phyloP scores from a whole-genome alignment of 2,329 filamentous ascomycete species.

The Aspergillus puulaauensis region DNA sequence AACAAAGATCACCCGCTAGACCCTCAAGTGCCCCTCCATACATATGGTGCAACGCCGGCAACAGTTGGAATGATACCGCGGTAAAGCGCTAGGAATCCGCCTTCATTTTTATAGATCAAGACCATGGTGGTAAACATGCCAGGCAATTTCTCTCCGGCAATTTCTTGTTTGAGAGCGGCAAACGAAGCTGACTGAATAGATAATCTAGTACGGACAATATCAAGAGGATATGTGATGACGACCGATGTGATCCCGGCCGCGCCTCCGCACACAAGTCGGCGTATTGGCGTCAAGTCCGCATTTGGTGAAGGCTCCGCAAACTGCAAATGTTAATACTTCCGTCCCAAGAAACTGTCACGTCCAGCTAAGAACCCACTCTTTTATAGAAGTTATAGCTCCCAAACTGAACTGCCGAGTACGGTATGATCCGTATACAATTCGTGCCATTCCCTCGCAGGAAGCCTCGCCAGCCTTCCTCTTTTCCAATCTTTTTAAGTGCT shows the following conservation, averaged over 20 bases:
- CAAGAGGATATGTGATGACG: conserved; percentile 89
- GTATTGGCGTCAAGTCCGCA: conserved; percentile 68
- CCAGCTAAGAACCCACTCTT: conserved; percentile 60
- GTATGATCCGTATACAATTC: conserved; percentile 97
- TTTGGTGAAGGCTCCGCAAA: conserved; percentile 77
- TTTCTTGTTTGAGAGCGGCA: conserved; percentile 65
- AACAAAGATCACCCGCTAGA: not conserved
- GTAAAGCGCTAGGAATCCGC: conserved; percentile 82
- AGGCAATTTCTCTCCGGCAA: conserved; percentile 64
- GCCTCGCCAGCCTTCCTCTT: conserved; percentile 92
- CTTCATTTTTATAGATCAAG: conserved; percentile 87
- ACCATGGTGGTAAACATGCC: conserved; percentile 88
- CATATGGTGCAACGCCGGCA: conserved; percentile 92
- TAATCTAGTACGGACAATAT: conserved; percentile 92
- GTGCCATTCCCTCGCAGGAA: conserved; percentile 98
- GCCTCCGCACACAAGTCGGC: conserved; percentile 84
- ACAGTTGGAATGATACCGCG: conserved; percentile 91
- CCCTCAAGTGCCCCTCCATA: conserved; percentile 32
- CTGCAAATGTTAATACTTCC: conserved; percentile 35
- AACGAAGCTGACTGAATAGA: conserved; percentile 99
- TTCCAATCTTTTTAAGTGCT: conserved; percentile 92
- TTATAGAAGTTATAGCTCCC: conserved; percentile 98
- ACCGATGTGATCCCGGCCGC: conserved; percentile 94
- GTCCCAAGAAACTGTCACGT: not conserved
- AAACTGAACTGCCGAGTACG: conserved; percentile 97